Conservation (phyloP, 352 stramenopile species). For the Pythium monospermum region DNA sequence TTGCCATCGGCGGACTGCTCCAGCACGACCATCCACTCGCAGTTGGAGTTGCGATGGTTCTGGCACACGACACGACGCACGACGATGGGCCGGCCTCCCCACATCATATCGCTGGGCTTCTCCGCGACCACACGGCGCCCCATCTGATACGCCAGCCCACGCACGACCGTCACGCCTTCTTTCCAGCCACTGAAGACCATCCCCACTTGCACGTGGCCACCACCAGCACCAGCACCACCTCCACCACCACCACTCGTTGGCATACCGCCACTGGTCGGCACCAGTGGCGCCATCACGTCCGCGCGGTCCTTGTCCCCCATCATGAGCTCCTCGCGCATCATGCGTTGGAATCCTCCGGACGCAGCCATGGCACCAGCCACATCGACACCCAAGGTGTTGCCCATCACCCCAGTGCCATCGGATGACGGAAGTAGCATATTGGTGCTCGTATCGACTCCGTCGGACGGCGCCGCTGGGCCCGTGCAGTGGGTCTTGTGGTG, state of each 20-base stretch:
- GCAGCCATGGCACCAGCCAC: neutral
- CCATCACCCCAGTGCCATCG: slow-evolving; percentile 3
- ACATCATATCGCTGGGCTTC: slow-evolving; percentile 40
- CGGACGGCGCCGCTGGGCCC: slow-evolving; percentile 11
- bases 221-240: slow-evolving; percentile 8
- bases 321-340: slow-evolving; percentile 20
- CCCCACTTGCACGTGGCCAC: slow-evolving; percentile 35
- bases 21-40: slow-evolving; percentile 54
- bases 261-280: neutral
- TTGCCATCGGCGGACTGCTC: slow-evolving; percentile 35
- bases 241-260: too few species aligned
- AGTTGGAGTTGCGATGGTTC: slow-evolving; percentile 74
- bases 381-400: neutral
- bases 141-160: slow-evolving; percentile 48
- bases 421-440: neutral
- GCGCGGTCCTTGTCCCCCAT: too few species aligned
- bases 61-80: slow-evolving; percentile 58
- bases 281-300: too few species aligned
- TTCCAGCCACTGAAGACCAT: slow-evolving; percentile 57
- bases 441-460: neutral
- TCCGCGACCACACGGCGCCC: slow-evolving; percentile 49
- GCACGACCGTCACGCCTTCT: slow-evolving; percentile 44
- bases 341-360: slow-evolving; percentile 24
- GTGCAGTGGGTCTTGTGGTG: slow-evolving; percentile 61
- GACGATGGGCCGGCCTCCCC: slow-evolving; percentile 36